Conservation (phyloP, 208 protist species). For the Leishmania arabica region DNA sequence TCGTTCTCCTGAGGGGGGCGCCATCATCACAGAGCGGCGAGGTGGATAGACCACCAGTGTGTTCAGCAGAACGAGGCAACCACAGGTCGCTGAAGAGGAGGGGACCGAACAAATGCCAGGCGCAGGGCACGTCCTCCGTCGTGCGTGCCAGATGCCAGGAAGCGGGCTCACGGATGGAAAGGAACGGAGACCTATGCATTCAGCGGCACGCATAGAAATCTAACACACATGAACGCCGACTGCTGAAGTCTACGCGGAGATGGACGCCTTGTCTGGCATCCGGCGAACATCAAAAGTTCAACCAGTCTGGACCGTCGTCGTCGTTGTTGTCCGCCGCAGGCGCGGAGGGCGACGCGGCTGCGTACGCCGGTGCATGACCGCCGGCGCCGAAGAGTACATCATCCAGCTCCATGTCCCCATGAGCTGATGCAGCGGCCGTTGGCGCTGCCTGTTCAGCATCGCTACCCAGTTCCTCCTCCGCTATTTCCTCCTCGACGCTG, state of each 20-base stretch:
- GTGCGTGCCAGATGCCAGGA: background rate
- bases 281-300: constrained; percentile 41
- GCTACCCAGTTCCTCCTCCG: constrained; percentile 16
- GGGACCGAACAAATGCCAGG: background rate
- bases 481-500: constrained; percentile 20
- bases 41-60: too few relatives aligned
- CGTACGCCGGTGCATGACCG: background rate
- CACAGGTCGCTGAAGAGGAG: background rate
- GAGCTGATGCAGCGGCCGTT: background rate
- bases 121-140: background rate
- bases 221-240: background rate
- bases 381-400: constrained; percentile 5
- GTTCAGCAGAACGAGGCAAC: background rate
- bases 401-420: constrained; percentile 10
- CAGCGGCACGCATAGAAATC: background rate
- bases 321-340: constrained; percentile 30
- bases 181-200: background rate
- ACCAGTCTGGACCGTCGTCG: constrained; percentile 46
- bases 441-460: constrained; percentile 15
- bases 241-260: background rate
- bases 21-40: background rate
- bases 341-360: background rate
- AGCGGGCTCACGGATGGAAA: background rate
- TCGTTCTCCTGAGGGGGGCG: background rate
- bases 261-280: too few relatives aligned